Percentiles rank a stretch among this genome's conserved stretches.
Conservation (phyloP, 176 grass and related monocot species). For the Eleusine coracana region DNA sequence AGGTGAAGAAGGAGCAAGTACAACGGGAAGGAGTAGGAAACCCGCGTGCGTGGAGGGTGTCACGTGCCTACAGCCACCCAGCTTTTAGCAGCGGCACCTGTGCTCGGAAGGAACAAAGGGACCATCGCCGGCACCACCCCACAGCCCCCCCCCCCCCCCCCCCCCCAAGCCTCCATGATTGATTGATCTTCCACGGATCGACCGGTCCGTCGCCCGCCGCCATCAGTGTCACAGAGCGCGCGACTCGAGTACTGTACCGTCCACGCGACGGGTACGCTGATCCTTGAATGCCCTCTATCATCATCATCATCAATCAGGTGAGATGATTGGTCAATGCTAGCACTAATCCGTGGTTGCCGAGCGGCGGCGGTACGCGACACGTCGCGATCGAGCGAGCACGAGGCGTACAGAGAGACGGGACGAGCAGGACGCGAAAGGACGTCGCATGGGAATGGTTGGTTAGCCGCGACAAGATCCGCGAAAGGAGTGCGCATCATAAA, state of each 20-base stretch:
- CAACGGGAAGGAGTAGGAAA: neutral
- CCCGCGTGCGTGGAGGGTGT: constrained; percentile 8
- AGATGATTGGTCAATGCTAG: neutral
- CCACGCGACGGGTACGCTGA: neutral
- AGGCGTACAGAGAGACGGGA: neutral
- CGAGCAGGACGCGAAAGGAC: neutral
- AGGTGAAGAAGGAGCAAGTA: neutral
- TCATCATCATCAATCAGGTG: neutral
- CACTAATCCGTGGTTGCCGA: neutral
- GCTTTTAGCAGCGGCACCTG: neutral
- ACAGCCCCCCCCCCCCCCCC: too few species aligned
- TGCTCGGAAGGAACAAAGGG: neutral
- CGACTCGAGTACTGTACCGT: too few species aligned
- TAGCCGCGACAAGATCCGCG: constrained; percentile 40
- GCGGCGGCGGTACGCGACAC: neutral
- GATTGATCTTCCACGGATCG: neutral
- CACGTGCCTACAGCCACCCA: neutral
- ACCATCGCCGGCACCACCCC: neutral
- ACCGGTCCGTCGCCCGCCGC: neutral
- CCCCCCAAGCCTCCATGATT: neutral
- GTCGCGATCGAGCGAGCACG: constrained; percentile 25
- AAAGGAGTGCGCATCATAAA: constrained; percentile 25
- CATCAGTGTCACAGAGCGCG: neutral
- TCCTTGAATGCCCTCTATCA: too few species aligned
- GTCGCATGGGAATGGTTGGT: neutral